Evolutionary conservation across 352 stramenopile genomes (phyloP).

Genomic region (Phytophthora pini): DNA sequence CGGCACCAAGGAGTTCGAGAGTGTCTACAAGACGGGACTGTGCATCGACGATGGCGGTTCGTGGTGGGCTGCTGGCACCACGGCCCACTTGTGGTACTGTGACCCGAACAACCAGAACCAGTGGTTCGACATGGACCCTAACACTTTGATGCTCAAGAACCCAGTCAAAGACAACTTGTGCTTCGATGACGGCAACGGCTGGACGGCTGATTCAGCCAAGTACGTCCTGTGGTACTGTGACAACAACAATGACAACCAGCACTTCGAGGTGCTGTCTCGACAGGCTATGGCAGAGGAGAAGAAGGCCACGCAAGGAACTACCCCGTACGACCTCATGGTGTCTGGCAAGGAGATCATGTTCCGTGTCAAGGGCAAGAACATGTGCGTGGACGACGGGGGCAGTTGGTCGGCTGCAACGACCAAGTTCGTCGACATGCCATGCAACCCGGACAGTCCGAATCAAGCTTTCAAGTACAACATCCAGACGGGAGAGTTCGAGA

Average conservation of each 20-base stretch:
- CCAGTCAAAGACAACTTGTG: slow-evolving; percentile 41
- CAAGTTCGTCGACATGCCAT: slow-evolving; percentile 30
- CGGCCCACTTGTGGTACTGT: slow-evolving; percentile 32
- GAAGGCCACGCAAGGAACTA: slow-evolving; percentile 13
- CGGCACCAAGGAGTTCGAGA: slow-evolving; percentile 17
- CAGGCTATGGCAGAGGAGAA: slow-evolving; percentile 26
- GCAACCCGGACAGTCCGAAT: slow-evolving; percentile 38
- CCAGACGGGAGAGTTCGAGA: slow-evolving; percentile 27
- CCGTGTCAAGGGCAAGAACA: slow-evolving; percentile 31
- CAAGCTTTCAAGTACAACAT: slow-evolving; percentile 39
- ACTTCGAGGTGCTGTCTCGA: slow-evolving; percentile 27
- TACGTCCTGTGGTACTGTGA: slow-evolving; percentile 29
- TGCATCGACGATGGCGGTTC: slow-evolving; percentile 32
- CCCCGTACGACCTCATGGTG: slow-evolving; percentile 32
- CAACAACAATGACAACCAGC: slow-evolving; percentile 24
- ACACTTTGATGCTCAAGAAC: slow-evolving; percentile 35
- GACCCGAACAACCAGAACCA: slow-evolving; percentile 35
- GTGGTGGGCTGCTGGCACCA: slow-evolving; percentile 11
- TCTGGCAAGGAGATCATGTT: slow-evolving; percentile 36
- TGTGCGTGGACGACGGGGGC: slow-evolving; percentile 47
- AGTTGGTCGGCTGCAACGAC: slow-evolving; percentile 23
- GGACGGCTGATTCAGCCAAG: slow-evolving; percentile 14
- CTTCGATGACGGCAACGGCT: slow-evolving; percentile 32
- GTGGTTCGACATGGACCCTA: slow-evolving; percentile 29
- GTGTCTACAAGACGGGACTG: slow-evolving; percentile 33